phyloP scores from a whole-genome alignment of 805 yeast species.

The Scheffersomyces spartinae region DNA sequence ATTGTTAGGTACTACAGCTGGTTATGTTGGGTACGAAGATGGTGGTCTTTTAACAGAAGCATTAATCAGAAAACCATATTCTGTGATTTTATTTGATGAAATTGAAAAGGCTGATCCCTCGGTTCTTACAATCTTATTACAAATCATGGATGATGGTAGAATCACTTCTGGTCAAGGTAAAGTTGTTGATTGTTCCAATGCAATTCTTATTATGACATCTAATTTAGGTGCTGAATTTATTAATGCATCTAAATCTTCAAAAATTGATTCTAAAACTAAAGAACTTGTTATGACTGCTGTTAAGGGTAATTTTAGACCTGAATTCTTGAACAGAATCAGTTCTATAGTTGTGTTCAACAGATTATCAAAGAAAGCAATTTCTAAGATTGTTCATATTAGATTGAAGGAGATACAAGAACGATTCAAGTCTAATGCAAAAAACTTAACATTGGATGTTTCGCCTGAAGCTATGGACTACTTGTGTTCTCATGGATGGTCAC shows the following conservation, averaged over 20 bases:
- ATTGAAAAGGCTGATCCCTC: constrained; percentile 99
- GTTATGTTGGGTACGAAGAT: constrained; percentile 89
- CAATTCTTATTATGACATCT: constrained; percentile 92
- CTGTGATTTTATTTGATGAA: constrained; percentile 94
- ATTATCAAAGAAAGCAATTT: constrained; percentile 80
- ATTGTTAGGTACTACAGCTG: constrained; percentile 94
- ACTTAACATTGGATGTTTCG: constrained; percentile 59
- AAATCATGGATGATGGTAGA: constrained; percentile 93
- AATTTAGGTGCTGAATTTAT: constrained; percentile 92
- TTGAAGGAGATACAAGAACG: constrained; percentile 75
- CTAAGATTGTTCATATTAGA: constrained; percentile 83
- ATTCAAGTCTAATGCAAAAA: constrained; percentile 75
- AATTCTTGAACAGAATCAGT: constrained; percentile 90
- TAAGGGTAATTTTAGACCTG: constrained; percentile 88
- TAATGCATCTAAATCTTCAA: constrained; percentile 51
- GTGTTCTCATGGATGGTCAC: constrained; percentile 78
- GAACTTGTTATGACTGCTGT: constrained; percentile 78
- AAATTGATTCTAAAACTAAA: constrained; percentile 56
- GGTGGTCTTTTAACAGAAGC: constrained; percentile 96
- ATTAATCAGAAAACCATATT: constrained; percentile 81
- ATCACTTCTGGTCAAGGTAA: constrained; percentile 92
- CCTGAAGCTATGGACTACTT: constrained; percentile 72
- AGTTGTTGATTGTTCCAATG: constrained; percentile 83
- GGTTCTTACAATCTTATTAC: constrained; percentile 83
- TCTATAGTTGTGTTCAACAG: constrained; percentile 90